Conservation (phyloP, 148 eudicot genomes). For the Mesembryanthemum crystallinum region DNA sequence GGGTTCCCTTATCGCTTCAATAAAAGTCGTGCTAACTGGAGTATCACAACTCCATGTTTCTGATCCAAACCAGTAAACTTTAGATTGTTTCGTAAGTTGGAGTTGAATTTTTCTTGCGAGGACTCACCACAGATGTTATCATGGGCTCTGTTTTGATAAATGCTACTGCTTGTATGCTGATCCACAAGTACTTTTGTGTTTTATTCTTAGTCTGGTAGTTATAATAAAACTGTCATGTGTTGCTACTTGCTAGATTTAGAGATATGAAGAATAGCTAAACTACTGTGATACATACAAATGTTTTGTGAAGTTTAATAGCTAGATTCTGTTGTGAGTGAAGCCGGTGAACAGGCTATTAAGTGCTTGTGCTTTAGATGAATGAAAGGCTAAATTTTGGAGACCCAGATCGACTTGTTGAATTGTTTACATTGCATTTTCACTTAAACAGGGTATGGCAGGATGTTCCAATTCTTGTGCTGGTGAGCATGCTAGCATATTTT, state of each 20-base stretch:
- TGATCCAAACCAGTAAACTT: background rate
- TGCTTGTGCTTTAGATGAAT: background rate
- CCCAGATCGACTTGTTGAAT: background rate
- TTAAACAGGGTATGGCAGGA: slow-evolving; percentile 38
- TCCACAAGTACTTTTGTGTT: background rate
- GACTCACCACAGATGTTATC: background rate
- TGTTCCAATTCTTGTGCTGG: slow-evolving; percentile 32
- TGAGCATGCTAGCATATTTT: slow-evolving; percentile 42
- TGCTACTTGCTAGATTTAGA: background rate
- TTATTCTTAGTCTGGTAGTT: background rate
- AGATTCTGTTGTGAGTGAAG: background rate
- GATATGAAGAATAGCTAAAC: background rate
- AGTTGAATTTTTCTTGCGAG: background rate
- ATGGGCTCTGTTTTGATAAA: background rate
- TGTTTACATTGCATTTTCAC: slow-evolving; percentile 3
- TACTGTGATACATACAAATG: background rate
- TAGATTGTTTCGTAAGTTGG: background rate
- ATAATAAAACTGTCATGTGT: background rate
- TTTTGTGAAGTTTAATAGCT: background rate
- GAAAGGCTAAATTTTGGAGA: background rate
- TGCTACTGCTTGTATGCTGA: background rate
- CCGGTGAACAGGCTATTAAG: background rate
- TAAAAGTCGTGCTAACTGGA: background rate
- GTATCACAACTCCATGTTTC: background rate
- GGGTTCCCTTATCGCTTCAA: no score